phyloP scores from a whole-genome alignment of 495 filamentous ascomycete genomes.

The Extremus antarcticus region DNA sequence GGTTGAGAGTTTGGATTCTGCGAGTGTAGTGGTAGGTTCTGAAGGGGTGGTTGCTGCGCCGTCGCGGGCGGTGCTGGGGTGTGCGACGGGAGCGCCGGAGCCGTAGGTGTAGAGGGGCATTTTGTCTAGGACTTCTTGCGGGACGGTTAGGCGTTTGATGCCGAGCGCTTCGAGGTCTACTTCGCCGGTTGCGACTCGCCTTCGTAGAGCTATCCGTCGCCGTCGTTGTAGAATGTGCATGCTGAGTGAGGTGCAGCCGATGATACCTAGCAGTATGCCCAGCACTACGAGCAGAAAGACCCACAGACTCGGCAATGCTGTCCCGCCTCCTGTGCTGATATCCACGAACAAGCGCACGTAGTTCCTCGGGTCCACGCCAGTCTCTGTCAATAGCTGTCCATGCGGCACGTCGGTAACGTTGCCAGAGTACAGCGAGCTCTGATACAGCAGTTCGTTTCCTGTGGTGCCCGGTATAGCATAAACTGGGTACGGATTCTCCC shows the following conservation, averaged over 20 bases:
- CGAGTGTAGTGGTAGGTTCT: neutral
- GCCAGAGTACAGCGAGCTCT: slow-evolving; percentile 65
- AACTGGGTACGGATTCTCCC: slow-evolving; percentile 56
- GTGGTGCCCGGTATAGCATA: slow-evolving; percentile 64
- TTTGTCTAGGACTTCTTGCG: slow-evolving; percentile 51
- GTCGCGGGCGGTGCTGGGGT: slow-evolving; percentile 67
- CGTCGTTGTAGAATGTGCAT: slow-evolving; percentile 67
- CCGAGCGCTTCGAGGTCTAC: slow-evolving; percentile 72
- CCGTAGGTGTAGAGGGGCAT: slow-evolving; percentile 66
- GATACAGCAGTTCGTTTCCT: slow-evolving; percentile 57
- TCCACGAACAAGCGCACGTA: slow-evolving; percentile 50
- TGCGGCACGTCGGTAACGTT: slow-evolving; percentile 49
- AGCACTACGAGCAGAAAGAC: slow-evolving; percentile 70
- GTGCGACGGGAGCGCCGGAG: slow-evolving; percentile 8
- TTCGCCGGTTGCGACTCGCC: slow-evolving; percentile 61
- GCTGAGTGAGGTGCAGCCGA: slow-evolving; percentile 49
- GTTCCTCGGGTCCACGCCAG: slow-evolving; percentile 29
- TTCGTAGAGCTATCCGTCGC: slow-evolving; percentile 51
- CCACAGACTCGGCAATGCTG: slow-evolving; percentile 60
- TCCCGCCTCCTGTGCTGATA: slow-evolving; percentile 31
- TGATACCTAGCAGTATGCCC: slow-evolving; percentile 57
- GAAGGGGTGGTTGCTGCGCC: slow-evolving; percentile 48
- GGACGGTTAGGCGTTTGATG: slow-evolving; percentile 63
- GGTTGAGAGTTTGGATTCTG: slow-evolving; percentile 23
- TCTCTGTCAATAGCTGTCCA: slow-evolving; percentile 42